Evolutionary conservation across 176 grass and related monocot species (phyloP), one percentile per base, ranked within the genome.

Genomic region (Oryza nivara): DNA sequence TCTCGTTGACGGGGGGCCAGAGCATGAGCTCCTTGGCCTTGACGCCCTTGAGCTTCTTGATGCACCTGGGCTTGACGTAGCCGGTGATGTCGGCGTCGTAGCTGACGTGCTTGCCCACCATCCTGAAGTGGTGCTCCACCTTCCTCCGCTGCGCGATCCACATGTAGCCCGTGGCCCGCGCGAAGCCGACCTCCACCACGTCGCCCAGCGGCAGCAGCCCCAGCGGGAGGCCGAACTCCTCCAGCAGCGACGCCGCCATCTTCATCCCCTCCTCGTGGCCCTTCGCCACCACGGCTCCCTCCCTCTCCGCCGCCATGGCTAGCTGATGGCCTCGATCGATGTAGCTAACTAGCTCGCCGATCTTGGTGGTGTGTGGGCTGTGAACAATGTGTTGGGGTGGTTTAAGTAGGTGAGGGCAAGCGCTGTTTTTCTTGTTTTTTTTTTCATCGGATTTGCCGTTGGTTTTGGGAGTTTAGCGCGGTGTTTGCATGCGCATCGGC

Each of bases 21-120:
- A 99, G 74, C 70, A 99, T 85, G 76, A 99, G 75, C 90, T 97
- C 94, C 89, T 92, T 76, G 70, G 91, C 90, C 86, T 92, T 92
- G 84, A 94, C 95, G 23, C 92, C 95, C 78, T 87, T 94, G 66
- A 92, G 87, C 82, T 91, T 94, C 81, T 88, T 92, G 72, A 97
- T 94, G 79, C 80, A 49, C 22, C 36, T 97, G 46, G 84, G 26
- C 38, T 63, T 35, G 26, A 96, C 81, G 86, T 86, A 94, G 0
- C 96, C 91, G 11, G 67, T 75, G 91, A 94, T 77, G 66, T 91
- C 81, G 11, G 72, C 68, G 82, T 92, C 89, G 77, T 74, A 97
- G 82, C 90, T 92, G 34, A 94, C 92, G 15, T 89, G 75, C 82
- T 91, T 92, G 83, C 86, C 72, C 9, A 85, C 60, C 86, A 86